Base-by-base conservation (phyloP, 108 stramenopile genomes). In the Nannochloropsis gaditana region DNA sequence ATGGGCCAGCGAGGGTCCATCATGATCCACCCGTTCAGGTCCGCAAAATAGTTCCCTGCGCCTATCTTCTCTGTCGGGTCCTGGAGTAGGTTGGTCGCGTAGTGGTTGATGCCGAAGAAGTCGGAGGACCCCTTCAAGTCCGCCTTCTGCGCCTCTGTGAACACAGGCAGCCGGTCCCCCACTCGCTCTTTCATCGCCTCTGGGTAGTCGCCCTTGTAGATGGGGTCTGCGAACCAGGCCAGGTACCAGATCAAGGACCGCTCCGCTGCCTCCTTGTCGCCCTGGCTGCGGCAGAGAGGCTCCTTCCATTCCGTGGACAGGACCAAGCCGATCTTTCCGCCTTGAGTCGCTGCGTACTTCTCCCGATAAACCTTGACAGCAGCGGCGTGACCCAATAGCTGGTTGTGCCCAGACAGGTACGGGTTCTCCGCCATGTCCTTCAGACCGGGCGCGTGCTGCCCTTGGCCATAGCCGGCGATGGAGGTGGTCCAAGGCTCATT, bases 101-200 rank as follows among this genome's bases (percentile, higher is more conserved):
- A 98, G 84, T 96, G 94, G 88, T 98, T 98, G 21, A 98, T 85
- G 1, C 97, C 97, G 45, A 98, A 90, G 88, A 96, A 97, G 85
- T 98, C 97, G 21, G 85, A 82, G 45, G 93, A 93, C 5, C 92
- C 93, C 45, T 84, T 83, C 21, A 98, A 47, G 42, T 85, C 41
- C 90, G 79, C 41, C 80, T 86, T 84, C 84, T 95, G 91, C 43
- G 90, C 84, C 19, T 87, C 85, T 9, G 94, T 93, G 85, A 95
- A 95, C 43, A 21, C n/a, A 9, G 95, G 96, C 79, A 97, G 88
- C 43, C 84, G 59, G 41, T 84, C 89, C 8, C 93, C 92, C 42
- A 94, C 87, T 42, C 89, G 83, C 3, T 90, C 84, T 45, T 87
- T 86, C 95, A 97, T 95, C 43, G 91, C 93, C 11, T 44, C 6